Conservation (phyloP, 192 early-diverging fungal species). For the Geranomyces variabilis region DNA sequence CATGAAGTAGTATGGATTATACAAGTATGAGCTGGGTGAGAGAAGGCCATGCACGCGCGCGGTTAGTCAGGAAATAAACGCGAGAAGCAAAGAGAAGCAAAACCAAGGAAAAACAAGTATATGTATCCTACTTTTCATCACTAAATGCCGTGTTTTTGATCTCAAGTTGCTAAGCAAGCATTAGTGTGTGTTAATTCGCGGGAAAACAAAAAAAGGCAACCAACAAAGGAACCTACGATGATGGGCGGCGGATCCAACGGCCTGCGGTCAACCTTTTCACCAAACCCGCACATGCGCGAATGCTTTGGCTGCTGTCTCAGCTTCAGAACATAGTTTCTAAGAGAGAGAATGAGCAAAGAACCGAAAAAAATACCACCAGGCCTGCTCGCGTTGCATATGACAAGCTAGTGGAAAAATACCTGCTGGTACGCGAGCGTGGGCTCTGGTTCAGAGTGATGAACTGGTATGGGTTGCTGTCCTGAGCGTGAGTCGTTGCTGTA, state of each 20-base stretch:
- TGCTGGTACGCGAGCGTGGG: slow-evolving; percentile 29
- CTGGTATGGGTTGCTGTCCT: slow-evolving; percentile 35
- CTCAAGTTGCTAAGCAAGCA: slow-evolving; percentile 34
- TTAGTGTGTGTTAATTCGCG: not conserved
- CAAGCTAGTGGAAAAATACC: too few species aligned
- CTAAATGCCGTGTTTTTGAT: slow-evolving; percentile 19
- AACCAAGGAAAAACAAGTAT: not conserved
- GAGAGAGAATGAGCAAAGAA: not conserved
- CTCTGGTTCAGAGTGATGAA: slow-evolving; percentile 34
- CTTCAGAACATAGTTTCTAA: slow-evolving; percentile 50
- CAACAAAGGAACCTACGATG: slow-evolving; percentile 39
- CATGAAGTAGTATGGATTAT: slow-evolving; percentile 96
- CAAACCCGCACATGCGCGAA: slow-evolving; percentile 90
- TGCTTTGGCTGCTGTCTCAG: slow-evolving; percentile 87
- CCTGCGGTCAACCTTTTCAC: slow-evolving; percentile 84
- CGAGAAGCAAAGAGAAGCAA: not conserved
- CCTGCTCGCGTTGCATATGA: too few species aligned
- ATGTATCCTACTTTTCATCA: slow-evolving; percentile 27
- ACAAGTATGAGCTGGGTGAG: slow-evolving; percentile 38
- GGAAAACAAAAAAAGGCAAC: slow-evolving; percentile 1
- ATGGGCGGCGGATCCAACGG: slow-evolving; percentile 84
- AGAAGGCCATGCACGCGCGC: not conserved
- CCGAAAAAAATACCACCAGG: too few species aligned
- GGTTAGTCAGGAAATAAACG: not conserved
- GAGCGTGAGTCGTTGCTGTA: not conserved